phyloP scores from a whole-genome alignment of 345 rosid species.

The Mercurialis annua region DNA sequence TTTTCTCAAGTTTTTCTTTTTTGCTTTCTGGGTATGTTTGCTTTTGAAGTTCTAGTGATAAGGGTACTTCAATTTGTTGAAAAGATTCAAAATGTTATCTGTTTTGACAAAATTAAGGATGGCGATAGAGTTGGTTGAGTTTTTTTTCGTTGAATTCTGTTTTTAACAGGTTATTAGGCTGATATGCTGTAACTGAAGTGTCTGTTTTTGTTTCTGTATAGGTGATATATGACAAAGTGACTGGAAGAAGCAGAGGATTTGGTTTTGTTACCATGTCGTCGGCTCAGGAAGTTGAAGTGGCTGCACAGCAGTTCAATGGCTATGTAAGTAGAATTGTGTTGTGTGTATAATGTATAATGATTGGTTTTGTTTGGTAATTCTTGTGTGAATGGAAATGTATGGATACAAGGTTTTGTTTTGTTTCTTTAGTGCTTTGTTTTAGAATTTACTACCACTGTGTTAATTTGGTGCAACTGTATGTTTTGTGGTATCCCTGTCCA shows the following conservation, averaged over 20 bases:
- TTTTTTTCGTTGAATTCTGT: background rate
- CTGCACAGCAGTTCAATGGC: slow-evolving; percentile 82
- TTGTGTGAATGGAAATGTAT: background rate
- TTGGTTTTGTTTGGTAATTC: too few relatives aligned
- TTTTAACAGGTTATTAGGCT: background rate
- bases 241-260: slow-evolving; percentile 97
- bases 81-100: background rate
- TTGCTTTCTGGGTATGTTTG: background rate
- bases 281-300: slow-evolving; percentile 66
- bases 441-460: background rate
- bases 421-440: background rate
- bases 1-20: background rate
- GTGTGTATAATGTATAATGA: background rate
- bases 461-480: background rate
- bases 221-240: slow-evolving; percentile 91
- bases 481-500: background rate
- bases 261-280: slow-evolving; percentile 95
- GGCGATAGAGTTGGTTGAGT: background rate
- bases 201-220: slow-evolving; percentile 31
- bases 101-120: background rate
- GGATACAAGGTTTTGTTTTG: background rate
- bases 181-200: slow-evolving; percentile 7
- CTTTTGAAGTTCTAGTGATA: background rate
- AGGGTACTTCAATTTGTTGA: background rate
- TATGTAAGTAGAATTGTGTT: slow-evolving; percentile 49